These are phyloP conservation scores for Prunus armeniaca DNA, from an alignment of 306 rosid species.

Conservation along the genomic window DNA sequence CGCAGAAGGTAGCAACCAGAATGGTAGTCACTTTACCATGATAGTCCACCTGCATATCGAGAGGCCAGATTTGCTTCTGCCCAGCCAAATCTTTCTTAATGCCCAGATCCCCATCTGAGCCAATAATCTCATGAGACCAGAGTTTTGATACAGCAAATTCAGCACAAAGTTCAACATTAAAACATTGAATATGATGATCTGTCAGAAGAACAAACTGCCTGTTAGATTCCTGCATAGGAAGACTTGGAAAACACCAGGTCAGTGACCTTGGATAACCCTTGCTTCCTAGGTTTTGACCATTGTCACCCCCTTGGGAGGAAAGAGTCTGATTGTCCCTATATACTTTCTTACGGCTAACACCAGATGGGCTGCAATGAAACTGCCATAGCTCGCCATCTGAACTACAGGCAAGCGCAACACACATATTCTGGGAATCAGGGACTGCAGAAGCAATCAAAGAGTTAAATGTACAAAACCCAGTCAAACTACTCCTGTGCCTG, in stretches of 20 bases:
- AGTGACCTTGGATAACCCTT: slow-evolving; percentile 93
- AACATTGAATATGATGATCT: slow-evolving; percentile 77
- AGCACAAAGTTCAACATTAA: slow-evolving; percentile 48
- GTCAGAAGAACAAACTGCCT: slow-evolving; percentile 67
- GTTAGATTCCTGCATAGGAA: slow-evolving; percentile 37
- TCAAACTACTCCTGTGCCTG: slow-evolving; percentile 35
- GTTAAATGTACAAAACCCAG: slow-evolving; percentile 46
- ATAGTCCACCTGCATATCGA: slow-evolving; percentile 77
- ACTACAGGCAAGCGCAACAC: slow-evolving; percentile 72
- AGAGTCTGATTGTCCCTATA: slow-evolving; percentile 27
- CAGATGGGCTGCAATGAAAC: slow-evolving; percentile 67
- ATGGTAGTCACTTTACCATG: slow-evolving; percentile 73
- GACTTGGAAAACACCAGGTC: slow-evolving; percentile 64
- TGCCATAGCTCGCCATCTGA: slow-evolving; percentile 81
- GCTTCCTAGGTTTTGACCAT: slow-evolving; percentile 41
- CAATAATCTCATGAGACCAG: slow-evolving; percentile 87
- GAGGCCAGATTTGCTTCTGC: slow-evolving; percentile 91
- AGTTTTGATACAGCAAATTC: slow-evolving; percentile 57
- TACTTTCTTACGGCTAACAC: slow-evolving; percentile 56
- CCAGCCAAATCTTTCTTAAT: slow-evolving; percentile 95
- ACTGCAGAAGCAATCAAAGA: slow-evolving; percentile 70
- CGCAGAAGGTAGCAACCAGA: slow-evolving; percentile 79
- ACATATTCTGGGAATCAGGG: slow-evolving; percentile 44
- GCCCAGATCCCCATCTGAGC: slow-evolving; percentile 80
- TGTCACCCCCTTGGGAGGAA: slow-evolving; percentile 46